Evolutionary conservation across 345 rosid genomes (phyloP), one percentile per base, ranked within the genome.

Genomic region (Nephelium lappaceum): DNA sequence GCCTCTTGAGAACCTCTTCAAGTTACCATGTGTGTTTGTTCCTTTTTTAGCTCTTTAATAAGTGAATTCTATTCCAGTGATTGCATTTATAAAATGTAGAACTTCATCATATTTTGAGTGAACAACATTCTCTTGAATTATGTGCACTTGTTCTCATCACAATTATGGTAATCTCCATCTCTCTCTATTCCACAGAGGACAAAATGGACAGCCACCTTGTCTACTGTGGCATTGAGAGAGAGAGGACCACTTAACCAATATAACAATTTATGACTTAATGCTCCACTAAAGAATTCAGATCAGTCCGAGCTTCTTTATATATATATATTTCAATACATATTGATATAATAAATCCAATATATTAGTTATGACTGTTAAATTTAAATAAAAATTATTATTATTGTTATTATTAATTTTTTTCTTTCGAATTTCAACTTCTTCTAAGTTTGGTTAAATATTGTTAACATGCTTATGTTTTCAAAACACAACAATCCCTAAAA

Each of bases 211-310:
- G 68, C 80, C 80, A 78, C 80, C 68, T 67, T 75, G 57, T 70
- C 66, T 25, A 71, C 73, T 19, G 81, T 76, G 23, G 2, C 42
- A 36, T 36, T 11, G 61, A 9, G 4, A 14, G 39, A 14, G 39
- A 47, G 71, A 81, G 86, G 81, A 79, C 85, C 88, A 79, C 84
- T 76, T 61, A 19, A 74, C 85, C 86, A 75, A 63, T 79, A 77
- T 74, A 62, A 67, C 67, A 83, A 36, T 70, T 60, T 51, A 51
- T 66, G 41, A 62, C 70, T 73, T 78, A 69, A 74, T 69, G 64
- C 78, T 73, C 43, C 71, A 66, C 76, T 63, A 71, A 14, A 69
- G 60, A 67, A 5, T 45, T 83, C 62, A 55, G 53, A 25, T 70
- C 14, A 65, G 70, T 73, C 49, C 31, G 9, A 23, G 3, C 3